These are phyloP conservation scores for Penicillium subrubescens DNA, from an alignment of 495 filamentous ascomycete genomes.

Conservation along the genomic window DNA sequence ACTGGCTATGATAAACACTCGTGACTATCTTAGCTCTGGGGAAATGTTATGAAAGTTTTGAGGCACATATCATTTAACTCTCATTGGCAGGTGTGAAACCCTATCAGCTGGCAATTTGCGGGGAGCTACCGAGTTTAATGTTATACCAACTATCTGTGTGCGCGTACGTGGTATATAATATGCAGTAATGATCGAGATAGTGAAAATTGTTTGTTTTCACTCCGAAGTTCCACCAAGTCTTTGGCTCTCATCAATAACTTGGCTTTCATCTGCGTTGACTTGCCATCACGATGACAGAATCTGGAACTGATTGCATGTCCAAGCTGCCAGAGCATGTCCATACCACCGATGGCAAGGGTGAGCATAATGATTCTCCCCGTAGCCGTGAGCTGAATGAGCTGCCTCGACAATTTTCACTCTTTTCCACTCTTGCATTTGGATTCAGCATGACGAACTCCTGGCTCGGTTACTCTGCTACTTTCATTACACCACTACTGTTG, in stretches of 20 bases:
- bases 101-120: not conserved
- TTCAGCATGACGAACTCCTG: conserved; percentile 31
- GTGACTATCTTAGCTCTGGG: too few relatives aligned
- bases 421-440: conserved; percentile 19
- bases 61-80: not conserved
- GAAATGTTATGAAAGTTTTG: not conserved
- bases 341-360: not conserved
- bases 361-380: not conserved
- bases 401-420: conserved; percentile 10
- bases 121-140: not conserved
- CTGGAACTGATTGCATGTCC: not conserved
- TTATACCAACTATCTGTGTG: too few relatives aligned
- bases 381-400: not conserved
- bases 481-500: conserved; percentile 15
- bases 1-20: too few relatives aligned
- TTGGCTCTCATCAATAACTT: too few relatives aligned
- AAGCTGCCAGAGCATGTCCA: not conserved
- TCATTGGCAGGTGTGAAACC: not conserved
- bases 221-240: not conserved
- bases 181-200: not conserved
- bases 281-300: not conserved
- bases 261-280: too few relatives aligned
- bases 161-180: not conserved
- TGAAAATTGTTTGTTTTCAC: not conserved
- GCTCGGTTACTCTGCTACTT: conserved; percentile 24